Evolutionary conservation across 1,284 basidiomycete species (phyloP), one percentile per base, ranked within the genome.

Genomic region (Cystobasidium slooffiae): DNA sequence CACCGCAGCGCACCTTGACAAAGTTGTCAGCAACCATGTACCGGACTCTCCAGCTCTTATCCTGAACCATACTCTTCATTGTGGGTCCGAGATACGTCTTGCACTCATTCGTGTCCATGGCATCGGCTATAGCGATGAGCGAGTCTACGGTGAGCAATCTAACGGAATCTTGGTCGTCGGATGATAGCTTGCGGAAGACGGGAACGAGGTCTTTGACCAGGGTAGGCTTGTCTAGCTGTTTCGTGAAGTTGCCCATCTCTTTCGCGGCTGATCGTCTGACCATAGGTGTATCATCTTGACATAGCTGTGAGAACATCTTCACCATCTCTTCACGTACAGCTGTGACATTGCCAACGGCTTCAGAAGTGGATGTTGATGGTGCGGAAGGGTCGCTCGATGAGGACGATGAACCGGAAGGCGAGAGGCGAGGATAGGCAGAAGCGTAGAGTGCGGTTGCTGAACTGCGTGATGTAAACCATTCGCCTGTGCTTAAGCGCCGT

Each of bases 1-100:
- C 43, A 74, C 65, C 0, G 20, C 43, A 20, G 39, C n/a, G 37
- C 9, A 91, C 91, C 86, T 94, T 92, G 77, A 99, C 97, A 84
- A 99, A 99, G 84, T 99, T 93, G 79, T 90, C 95, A 6, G 96
- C 97, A 18, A 95, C 94, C 96, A 99, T 99, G 84, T 98, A 99
- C 80, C 97, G 88, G 66, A 99, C 97, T 79, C 97, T 87, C 97
- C 97, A 99, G 83, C 94, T 96, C 86, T 97, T 97, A 84, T 99
- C 97, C 37, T 89, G 86, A 68, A 97, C 91, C 78, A 90, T 91
- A 78, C 91, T 87, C 81, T 92, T 88, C 82, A 99, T 91, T 44
- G 82, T 82, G 77, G 91, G 90, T 75, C 97, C 85, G 12, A 99
- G 85, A 78, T 97, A 91, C 76, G 92, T 91, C 83, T 96, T 96